Evolutionary conservation across 345 rosid species (phyloP).

Genomic region (Corchorus olitorius): DNA sequence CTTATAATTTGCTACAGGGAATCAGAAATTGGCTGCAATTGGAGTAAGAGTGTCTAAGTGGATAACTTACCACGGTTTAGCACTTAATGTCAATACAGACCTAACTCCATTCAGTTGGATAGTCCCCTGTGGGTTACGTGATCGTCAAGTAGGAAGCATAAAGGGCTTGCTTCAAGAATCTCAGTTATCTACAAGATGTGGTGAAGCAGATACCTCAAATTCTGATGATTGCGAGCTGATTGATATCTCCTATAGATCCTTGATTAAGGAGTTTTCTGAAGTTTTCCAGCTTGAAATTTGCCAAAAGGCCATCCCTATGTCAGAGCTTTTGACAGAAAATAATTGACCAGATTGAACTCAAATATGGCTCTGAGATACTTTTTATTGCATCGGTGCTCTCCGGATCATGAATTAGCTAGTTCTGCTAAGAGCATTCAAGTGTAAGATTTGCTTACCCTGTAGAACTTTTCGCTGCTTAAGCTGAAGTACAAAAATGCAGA

Average conservation of each 20-base stretch:
- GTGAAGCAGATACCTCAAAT: background rate
- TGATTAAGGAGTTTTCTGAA: conserved; percentile 66
- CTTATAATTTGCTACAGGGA: conserved; percentile 44
- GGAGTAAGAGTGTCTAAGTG: conserved; percentile 76
- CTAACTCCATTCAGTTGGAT: conserved; percentile 66
- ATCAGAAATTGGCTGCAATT: conserved; percentile 75
- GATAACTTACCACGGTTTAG: conserved; percentile 80
- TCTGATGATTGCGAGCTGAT: conserved; percentile 41
- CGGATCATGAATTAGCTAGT: background rate
- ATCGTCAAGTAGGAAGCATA: conserved; percentile 68
- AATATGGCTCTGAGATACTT: background rate
- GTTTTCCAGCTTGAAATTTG: conserved; percentile 60
- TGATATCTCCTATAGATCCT: conserved; percentile 48
- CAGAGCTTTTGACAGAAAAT: conserved; percentile 15
- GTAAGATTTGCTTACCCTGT: background rate
- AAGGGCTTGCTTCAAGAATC: conserved; percentile 43
- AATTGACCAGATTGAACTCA: background rate
- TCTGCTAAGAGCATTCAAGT: background rate
- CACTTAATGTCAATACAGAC: conserved; percentile 82
- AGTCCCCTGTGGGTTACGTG: conserved; percentile 76
- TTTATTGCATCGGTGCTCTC: background rate
- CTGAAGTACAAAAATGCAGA: background rate
- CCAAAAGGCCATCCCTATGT: conserved; percentile 20
- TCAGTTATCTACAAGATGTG: background rate
- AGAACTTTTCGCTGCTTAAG: too few species aligned